phyloP scores from a whole-genome alignment of 495 filamentous ascomycete genomes.

The Penicillium desertorum region DNA sequence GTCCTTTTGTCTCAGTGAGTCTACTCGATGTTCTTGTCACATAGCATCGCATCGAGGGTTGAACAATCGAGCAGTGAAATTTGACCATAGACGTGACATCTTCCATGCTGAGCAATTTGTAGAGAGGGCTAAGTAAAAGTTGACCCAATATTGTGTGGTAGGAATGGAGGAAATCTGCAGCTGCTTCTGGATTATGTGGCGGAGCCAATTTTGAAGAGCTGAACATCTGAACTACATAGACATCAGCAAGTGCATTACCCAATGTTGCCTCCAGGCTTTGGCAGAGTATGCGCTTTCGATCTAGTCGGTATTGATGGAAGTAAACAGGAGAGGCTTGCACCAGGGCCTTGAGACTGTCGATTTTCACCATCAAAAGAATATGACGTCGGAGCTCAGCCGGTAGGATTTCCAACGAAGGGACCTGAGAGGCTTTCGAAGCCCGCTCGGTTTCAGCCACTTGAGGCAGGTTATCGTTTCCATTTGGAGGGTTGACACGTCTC shows the following conservation, averaged over 20 bases:
- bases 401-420: conserved; percentile 8
- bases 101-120: conserved; percentile 12
- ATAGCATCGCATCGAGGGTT: conserved; percentile 19
- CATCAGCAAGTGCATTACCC: conserved; percentile 18
- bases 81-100: conserved; percentile 4
- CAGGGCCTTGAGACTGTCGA: conserved; percentile 21
- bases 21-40: conserved; percentile 12
- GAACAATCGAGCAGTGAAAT: conserved; percentile 26
- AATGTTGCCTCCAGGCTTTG: conserved; percentile 14
- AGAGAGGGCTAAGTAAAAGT: background rate
- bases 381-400: conserved; percentile 22
- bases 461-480: too few relatives aligned
- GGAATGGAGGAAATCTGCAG: conserved; percentile 9
- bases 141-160: conserved; percentile 10
- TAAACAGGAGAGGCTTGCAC: conserved; percentile 30
- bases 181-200: background rate
- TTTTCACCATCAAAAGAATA: conserved; percentile 13
- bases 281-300: conserved; percentile 15
- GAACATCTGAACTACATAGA: conserved; percentile 16
- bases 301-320: conserved; percentile 27
- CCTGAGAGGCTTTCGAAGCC: background rate
- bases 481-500: too few relatives aligned
- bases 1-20: background rate
- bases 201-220: background rate
- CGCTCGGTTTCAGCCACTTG: background rate